Base-by-base conservation (phyloP, 805 yeast genomes). In the Metschnikowia peoriensis region DNA sequence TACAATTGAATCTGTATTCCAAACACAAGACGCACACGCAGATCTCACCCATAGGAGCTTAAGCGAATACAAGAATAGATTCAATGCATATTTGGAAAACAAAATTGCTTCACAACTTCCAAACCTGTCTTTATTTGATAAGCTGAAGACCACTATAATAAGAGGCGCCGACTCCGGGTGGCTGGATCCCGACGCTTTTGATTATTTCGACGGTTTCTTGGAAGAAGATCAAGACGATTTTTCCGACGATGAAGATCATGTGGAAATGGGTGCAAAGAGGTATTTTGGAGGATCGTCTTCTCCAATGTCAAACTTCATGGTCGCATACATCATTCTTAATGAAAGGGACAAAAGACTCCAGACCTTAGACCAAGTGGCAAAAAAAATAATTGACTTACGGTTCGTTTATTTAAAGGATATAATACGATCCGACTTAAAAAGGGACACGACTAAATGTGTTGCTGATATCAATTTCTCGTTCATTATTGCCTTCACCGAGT, bases 401-500 rank as follows among this genome's bases (percentile, higher is more conserved):
- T 55, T 43, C 41, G 41, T 51, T 2, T 62, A 62, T 51, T 50
- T 72, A 6, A 22, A 53, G 16, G 27, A 17, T 1, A 47, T 32
- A 10, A 32, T 57, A 5, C 38, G 16, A 4, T 10, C 17, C 28
- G 40, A 44, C 14, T 14, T 49, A 35, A 27, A 29, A 3, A 32
- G 15, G 22, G 37, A 38, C n/a, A 34, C 45, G 6, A 16, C 29
- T 6, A 14, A 28, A 22, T 22, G 22, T 16, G 22, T 53, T 1
- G 32, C 44, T 41, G 53, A 61, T 34, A 51, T 71, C 16, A 62
- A 69, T 49, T 69, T 70, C 51, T 62, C 61, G 34, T 59, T 58
- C 27, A 52, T 72, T 7, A 63, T 72, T 50, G 67, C 64, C 52
- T 73, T 56, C 44, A 52, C 70, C 32, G 77, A 74, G 56, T 67